phyloP scores from a whole-genome alignment of 2,329 filamentous ascomycete species.

The Fusarium sp. region DNA sequence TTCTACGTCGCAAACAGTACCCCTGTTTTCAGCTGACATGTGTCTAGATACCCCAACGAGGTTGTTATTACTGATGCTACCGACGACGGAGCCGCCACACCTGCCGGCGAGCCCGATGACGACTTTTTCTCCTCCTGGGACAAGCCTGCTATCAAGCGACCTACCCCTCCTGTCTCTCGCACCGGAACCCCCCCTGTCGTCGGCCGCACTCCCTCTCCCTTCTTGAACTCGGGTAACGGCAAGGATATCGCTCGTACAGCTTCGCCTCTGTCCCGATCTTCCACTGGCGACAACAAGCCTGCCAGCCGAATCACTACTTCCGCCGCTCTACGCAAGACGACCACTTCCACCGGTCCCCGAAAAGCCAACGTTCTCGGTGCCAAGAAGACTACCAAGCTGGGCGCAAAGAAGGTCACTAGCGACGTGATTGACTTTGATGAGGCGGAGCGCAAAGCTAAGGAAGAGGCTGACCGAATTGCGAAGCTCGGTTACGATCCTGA shows the following conservation, averaged over 20 bases:
- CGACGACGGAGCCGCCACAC: constrained; percentile 76
- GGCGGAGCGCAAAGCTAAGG: constrained; percentile 95
- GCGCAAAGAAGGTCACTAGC: constrained; percentile 87
- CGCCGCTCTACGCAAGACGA: constrained; percentile 82
- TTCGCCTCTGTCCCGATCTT: constrained; percentile 78
- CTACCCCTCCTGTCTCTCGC: constrained; percentile 91
- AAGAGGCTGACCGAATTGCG: constrained; percentile 94
- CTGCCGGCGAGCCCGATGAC: constrained; percentile 86
- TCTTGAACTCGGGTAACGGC: constrained; percentile 80
- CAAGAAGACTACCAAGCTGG: constrained; percentile 85
- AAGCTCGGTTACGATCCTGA: constrained; percentile 96
- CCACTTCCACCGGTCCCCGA: constrained; percentile 70
- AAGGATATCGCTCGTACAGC: constrained; percentile 80
- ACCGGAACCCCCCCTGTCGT: constrained; percentile 85
- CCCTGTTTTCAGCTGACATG: constrained; percentile 38
- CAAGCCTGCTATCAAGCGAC: constrained; percentile 95
- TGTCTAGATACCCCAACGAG: constrained; percentile 78
- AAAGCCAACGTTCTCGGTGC: constrained; percentile 88
- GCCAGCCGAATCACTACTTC: constrained; percentile 80
- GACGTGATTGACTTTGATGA: constrained; percentile 95
- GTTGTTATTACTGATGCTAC: constrained; percentile 84
- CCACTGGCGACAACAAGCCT: constrained; percentile 64
- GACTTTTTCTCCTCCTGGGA: constrained; percentile 99
- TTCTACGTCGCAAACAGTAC: neutral
- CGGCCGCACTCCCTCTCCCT: constrained; percentile 87